Percentiles rank a stretch among this genome's conserved stretches.
These are phyloP conservation scores for Metarhizium sp. DNA, from an alignment of 2,329 filamentous ascomycete genomes.

Conservation along the genomic window DNA sequence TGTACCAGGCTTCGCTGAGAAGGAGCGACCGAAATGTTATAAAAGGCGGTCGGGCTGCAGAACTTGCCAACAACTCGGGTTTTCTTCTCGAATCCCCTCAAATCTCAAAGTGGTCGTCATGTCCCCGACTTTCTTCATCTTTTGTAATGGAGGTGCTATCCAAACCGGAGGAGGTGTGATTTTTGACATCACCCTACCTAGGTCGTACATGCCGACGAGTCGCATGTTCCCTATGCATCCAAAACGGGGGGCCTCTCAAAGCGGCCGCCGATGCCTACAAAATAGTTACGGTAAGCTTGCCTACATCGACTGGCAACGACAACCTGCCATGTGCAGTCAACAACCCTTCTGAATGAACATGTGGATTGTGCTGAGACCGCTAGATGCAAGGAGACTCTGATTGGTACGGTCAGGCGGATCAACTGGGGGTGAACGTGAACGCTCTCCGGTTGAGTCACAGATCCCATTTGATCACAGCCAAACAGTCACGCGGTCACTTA, in stretches of 20 bases:
- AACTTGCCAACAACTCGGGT: background rate
- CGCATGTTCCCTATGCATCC: background rate
- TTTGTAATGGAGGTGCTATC: background rate
- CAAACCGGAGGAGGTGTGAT: background rate
- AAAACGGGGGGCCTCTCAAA: background rate
- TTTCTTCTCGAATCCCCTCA: background rate
- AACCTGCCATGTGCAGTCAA: background rate
- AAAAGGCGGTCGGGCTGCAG: conserved; percentile 5
- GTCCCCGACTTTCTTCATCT: background rate
- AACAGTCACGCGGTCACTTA: conserved; percentile 1
- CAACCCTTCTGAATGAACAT: background rate
- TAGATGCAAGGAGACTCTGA: background rate
- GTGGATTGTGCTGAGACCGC: background rate
- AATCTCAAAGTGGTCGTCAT: background rate
- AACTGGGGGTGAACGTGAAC: background rate
- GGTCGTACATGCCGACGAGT: background rate
- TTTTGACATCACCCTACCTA: background rate
- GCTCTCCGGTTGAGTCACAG: background rate
- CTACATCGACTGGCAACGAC: background rate
- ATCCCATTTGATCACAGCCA: background rate
- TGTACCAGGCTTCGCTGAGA: conserved; percentile 1
- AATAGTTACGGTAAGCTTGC: background rate
- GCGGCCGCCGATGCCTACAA: background rate
- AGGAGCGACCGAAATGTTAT: conserved; percentile 5
- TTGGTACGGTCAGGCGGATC: background rate